phyloP scores from a whole-genome alignment of 352 stramenopile species.

The Pythium vanterpoolii region DNA sequence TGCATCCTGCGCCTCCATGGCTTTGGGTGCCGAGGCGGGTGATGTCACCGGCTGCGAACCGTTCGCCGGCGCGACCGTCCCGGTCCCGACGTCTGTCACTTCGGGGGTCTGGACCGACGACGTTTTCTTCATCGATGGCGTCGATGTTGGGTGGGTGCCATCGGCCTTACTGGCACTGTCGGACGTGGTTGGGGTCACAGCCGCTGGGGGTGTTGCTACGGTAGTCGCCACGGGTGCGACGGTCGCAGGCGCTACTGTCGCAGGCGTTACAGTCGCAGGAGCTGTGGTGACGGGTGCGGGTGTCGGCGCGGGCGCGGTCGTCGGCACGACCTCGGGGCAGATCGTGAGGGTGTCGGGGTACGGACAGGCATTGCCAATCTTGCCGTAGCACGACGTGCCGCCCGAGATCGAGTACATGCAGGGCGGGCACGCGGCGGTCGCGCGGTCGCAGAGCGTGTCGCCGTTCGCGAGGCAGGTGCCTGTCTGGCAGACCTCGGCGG shows the following conservation, averaged over 20 bases:
- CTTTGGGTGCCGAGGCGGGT: not conserved
- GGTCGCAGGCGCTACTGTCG: constrained; percentile 1
- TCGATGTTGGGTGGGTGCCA: not conserved
- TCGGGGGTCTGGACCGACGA: not conserved
- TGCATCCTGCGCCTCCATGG: constrained; percentile 15
- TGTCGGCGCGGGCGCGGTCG: not conserved
- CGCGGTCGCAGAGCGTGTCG: constrained; percentile 45
- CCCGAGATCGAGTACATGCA: constrained; percentile 67
- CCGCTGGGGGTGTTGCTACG: not conserved
- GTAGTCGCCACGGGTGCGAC: not conserved
- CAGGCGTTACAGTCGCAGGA: not conserved
- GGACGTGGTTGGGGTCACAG: not conserved
- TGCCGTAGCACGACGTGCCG: constrained; percentile 68
- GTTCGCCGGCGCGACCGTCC: constrained; percentile 17
- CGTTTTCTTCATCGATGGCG: not conserved
- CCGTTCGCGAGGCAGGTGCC: constrained; percentile 57
- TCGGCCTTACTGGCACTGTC: not conserved
- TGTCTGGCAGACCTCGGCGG: constrained; percentile 32
- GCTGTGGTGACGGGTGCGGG: not conserved
- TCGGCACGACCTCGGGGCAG: constrained; percentile 17
- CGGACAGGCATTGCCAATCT: constrained; percentile 37
- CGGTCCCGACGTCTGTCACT: not conserved
- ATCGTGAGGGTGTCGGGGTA: constrained; percentile 33
- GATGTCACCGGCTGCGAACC: not conserved
- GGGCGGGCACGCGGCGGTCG: constrained; percentile 39